Evolutionary conservation across 768 basidiomycete species (phyloP), one percentile per base, ranked within the genome.

Genomic region (Multifurca ochricompacta): DNA sequence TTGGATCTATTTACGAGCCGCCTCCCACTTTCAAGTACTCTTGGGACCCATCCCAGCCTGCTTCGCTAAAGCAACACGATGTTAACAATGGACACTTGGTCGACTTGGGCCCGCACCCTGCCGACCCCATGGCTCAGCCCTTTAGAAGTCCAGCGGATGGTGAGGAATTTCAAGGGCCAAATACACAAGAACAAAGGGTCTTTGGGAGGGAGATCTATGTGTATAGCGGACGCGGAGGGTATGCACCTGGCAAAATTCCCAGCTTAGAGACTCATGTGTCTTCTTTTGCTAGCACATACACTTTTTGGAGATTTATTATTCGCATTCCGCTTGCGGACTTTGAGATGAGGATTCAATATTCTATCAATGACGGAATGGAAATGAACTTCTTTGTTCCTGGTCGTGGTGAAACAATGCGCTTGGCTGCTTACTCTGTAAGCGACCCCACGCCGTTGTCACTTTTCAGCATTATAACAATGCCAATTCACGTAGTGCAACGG

Each of bases 231-330:
- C 66, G 67, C 50, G 73, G 75, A 45, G 79, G 82, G 81, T 78
- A 52, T 21, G 62, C 39, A 4, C 23, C 23, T 14, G 16, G 4
- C 25, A 34, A 13, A 32, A 25, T 23, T 43, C 28, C 2, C 14
- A 28, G 21, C 30, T n/a, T 25, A 16, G 13, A 21, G 27, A 19
- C 13, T 16, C 30, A 45, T 32, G 16, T 16, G n/a, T 41, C 14
- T 6, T 19, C 27, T 13, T 27, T 30, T 21, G 44, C 28, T 55
- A 94, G 92, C 4, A 85, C 86, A 0, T 92, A 81, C 65, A 91
- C 91, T 1, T 99, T 99, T 73, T 98, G 92, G 88, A 78, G 95
- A 49, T 97, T 97, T 71, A 74, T 83, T 64, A 80, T 97, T 44
- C 81, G 84, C 59, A 76, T 99, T 51, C 91, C 91, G 0, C 68